Conservation (phyloP, 495 filamentous ascomycete species). For the Beverwykella pulmonaria region DNA sequence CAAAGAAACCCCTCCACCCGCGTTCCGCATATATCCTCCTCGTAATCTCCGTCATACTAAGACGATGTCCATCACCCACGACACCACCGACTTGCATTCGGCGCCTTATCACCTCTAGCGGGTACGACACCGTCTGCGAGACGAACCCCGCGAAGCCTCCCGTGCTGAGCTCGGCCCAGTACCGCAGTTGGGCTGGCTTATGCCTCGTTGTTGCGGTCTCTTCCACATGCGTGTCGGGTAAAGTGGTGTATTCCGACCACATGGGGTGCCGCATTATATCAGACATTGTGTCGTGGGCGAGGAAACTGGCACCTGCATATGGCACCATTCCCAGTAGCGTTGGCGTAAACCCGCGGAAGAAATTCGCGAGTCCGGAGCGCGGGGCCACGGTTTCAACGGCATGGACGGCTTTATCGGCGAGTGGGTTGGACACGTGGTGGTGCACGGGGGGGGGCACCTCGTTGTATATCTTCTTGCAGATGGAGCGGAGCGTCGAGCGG, state of each 20-base stretch:
- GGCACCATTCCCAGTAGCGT: constrained; percentile 93
- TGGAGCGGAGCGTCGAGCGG: constrained; percentile 66
- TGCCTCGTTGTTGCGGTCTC: constrained; percentile 49
- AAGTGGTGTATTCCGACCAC: constrained; percentile 69
- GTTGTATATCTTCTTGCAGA: constrained; percentile 80
- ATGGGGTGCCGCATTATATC: constrained; percentile 73
- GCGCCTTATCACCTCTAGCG: constrained; percentile 85
- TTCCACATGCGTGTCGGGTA: constrained; percentile 49
- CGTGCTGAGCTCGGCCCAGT: constrained; percentile 81
- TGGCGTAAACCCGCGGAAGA: constrained; percentile 90
- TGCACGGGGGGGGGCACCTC: constrained; percentile 56
- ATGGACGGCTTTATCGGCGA: constrained; percentile 43
- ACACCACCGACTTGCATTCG: constrained; percentile 96
- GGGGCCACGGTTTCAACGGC: constrained; percentile 55
- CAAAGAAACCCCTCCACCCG: constrained; percentile 83
- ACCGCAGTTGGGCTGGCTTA: constrained; percentile 66
- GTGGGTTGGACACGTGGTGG: constrained; percentile 37
- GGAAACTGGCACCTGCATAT: constrained; percentile 96
- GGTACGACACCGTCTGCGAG: constrained; percentile 89
- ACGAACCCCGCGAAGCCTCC: constrained; percentile 85
- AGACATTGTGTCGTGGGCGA: constrained; percentile 85
- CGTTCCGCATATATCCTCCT: constrained; percentile 70
- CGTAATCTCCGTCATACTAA: constrained; percentile 78
- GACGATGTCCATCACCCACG: constrained; percentile 80
- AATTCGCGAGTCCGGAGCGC: constrained; percentile 75